These are phyloP conservation scores for Asterella californica DNA, from an alignment of 225 moss, liverwort and hornwort genomes.

Conservation along the genomic window DNA sequence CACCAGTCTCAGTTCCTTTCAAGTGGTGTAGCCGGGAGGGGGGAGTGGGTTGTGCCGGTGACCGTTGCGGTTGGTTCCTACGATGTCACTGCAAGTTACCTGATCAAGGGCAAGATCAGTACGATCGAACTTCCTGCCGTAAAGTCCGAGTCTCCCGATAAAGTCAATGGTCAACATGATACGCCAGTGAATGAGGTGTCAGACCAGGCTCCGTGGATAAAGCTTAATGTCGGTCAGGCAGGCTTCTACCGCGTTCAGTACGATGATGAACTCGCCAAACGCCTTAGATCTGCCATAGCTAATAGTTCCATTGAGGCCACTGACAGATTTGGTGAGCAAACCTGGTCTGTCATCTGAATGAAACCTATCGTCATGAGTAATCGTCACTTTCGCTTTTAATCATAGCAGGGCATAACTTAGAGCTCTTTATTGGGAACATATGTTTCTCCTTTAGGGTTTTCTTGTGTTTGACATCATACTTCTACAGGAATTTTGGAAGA, in stretches of 20 bases:
- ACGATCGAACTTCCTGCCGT: constrained; percentile 41
- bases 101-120: constrained; percentile 60
- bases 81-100: constrained; percentile 43
- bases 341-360: not conserved
- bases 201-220: constrained; percentile 48
- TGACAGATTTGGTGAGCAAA: constrained; percentile 60
- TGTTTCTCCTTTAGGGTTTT: not conserved
- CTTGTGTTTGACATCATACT: not conserved
- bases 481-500: constrained; percentile 71
- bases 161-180: constrained; percentile 4
- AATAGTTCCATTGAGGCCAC: constrained; percentile 59
- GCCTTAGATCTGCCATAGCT: constrained; percentile 61
- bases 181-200: constrained; percentile 25
- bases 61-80: constrained; percentile 67
- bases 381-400: not conserved
- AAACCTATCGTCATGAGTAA: not conserved
- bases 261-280: constrained; percentile 61
- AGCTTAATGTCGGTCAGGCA: constrained; percentile 70
- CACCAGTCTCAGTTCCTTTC: constrained; percentile 68
- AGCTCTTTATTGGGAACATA: not conserved
- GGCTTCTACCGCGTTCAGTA: constrained; percentile 76
- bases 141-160: constrained; percentile 13
- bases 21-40: constrained; percentile 51
- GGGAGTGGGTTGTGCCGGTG: constrained; percentile 74
- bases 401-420: not conserved